Base-by-base conservation (phyloP, 2,329 filamentous ascomycete genomes). In the Fusarium sp. region DNA sequence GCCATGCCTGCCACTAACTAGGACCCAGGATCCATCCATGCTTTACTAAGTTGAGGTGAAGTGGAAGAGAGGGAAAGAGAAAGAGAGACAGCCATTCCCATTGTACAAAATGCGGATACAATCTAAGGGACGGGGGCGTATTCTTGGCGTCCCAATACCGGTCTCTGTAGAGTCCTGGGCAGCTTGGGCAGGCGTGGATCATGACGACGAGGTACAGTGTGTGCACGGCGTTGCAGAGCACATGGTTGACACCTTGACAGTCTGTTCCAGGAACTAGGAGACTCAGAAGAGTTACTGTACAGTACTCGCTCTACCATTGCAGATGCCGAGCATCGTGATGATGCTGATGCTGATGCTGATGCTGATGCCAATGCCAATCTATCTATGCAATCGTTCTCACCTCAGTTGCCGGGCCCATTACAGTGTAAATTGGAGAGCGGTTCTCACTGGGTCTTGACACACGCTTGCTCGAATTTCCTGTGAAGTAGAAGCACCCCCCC, bases 151-250 rank as follows among this genome's bases (percentile, higher is more conserved):
- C 64, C 54, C 46, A 32, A 24, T 41, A 41, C 45, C 42, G 44
- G 34, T 47, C 49, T 22, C 41, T 53, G 24, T 18, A 37, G 34
- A 37, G 32, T 24, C 20, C 32, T 52, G 32, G 49, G 32, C 30
- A 51, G 13, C 27, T 22, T 57, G 64, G 64, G 54, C 41, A 40
- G 48, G 42, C 44, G 60, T 56, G 37, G 64, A 42, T 57, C 51
- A 61, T 67, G 58, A 63, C 61, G 67, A 51, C 55, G 48, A n/a
- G 56, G 52, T 63, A 70, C 67, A 71, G 67, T 70, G 47, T 25
- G 47, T 32, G 58, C 30, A 52, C 30, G 14, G 48, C 14, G 27
- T 40, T 30, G 30, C 42, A 29, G 42, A 53, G 47, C 57, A 67
- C 65, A 68, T 69, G 52, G 56, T 53, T 27, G n/a, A 53, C 56